These are phyloP conservation scores for Ascochyta rabiei DNA, from an alignment of 2,329 filamentous ascomycete genomes.

Conservation along the genomic window DNA sequence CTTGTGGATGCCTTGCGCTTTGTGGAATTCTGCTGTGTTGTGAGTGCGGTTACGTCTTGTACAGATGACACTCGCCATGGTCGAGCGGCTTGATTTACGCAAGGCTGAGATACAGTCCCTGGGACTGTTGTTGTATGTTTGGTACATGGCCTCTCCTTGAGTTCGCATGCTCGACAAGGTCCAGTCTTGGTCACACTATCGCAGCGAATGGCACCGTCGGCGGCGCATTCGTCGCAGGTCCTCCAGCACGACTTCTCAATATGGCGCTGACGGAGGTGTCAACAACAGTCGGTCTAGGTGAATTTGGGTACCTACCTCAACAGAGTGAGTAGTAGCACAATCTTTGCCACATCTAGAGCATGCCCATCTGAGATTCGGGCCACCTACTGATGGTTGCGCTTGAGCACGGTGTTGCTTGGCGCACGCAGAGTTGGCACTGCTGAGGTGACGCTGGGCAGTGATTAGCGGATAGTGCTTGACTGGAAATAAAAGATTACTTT, in stretches of 20 bases:
- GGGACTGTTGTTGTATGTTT: constrained; percentile 11
- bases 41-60: background rate
- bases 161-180: constrained; percentile 14
- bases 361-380: background rate
- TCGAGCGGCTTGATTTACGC: background rate
- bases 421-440: background rate
- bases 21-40: background rate
- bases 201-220: constrained; percentile 1
- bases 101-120: background rate
- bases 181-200: constrained; percentile 7
- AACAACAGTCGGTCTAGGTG: background rate
- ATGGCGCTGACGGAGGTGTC: constrained; percentile 5
- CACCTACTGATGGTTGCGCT: background rate
- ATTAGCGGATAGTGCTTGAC: background rate
- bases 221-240: constrained; percentile 23
- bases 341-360: constrained; percentile 7
- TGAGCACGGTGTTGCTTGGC: background rate
- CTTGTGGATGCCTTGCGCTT: constrained; percentile 1
- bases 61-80: background rate
- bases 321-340: background rate
- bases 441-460: background rate
- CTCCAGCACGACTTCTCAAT: constrained; percentile 20
- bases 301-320: background rate
- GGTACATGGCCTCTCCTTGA: constrained; percentile 7
- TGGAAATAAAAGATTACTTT: background rate